These are phyloP conservation scores for Ceratocystis destructans DNA, from an alignment of 2,329 filamentous ascomycete genomes.

Conservation along the genomic window DNA sequence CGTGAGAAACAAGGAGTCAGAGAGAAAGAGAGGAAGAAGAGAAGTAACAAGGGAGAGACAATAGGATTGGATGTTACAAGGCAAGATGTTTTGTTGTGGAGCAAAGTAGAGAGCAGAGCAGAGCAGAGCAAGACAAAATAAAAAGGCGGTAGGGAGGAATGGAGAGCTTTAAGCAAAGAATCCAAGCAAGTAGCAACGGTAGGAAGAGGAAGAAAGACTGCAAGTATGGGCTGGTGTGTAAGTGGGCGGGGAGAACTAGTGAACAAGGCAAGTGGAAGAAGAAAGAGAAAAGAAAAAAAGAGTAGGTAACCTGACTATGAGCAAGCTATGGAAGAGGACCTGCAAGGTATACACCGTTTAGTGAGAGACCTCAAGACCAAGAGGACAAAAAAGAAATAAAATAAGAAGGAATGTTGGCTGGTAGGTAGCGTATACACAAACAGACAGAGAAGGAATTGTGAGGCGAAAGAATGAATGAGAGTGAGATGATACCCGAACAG, in stretches of 20 bases:
- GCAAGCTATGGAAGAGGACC: not conserved
- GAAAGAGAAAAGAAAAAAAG: no score
- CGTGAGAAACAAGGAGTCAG: not conserved
- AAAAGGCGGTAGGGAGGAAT: constrained; percentile 7
- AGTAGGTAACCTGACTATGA: not conserved
- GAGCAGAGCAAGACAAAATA: not conserved
- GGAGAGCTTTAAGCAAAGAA: constrained; percentile 7
- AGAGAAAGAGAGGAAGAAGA: constrained; percentile 3
- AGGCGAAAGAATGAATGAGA: constrained; percentile 13
- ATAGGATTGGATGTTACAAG: not conserved
- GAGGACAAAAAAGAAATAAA: constrained; percentile 4
- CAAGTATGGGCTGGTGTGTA: not conserved
- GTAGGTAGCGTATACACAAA: not conserved
- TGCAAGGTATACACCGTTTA: not conserved
- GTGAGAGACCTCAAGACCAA: not conserved
- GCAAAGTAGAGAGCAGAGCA: not conserved
- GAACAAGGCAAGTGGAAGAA: no score
- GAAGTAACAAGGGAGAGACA: not conserved
- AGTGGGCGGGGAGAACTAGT: not conserved
- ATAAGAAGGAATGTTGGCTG: constrained; percentile 10
- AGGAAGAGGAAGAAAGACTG: not conserved
- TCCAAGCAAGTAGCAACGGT: not conserved
- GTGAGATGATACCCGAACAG: constrained; percentile 10
- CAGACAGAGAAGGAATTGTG: constrained; percentile 9
- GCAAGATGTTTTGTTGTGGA: not conserved